phyloP scores from a whole-genome alignment of 2,329 filamentous ascomycete genomes.

The Diaporthe eres region DNA sequence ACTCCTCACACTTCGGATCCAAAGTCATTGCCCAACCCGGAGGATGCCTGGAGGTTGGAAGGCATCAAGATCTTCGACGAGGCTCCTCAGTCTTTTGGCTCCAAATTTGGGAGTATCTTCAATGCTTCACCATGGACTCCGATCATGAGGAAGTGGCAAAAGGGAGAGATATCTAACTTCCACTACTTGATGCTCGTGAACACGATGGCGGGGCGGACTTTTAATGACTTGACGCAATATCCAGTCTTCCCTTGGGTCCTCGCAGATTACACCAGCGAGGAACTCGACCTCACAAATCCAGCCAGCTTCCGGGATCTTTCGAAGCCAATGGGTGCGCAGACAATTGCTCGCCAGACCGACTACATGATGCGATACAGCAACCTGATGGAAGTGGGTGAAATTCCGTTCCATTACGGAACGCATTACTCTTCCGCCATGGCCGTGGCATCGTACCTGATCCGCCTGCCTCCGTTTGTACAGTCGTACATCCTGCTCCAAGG shows the following conservation, averaged over 20 bases:
- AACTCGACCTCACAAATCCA: constrained; percentile 88
- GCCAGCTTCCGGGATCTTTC: constrained; percentile 90
- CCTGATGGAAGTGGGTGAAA: constrained; percentile 91
- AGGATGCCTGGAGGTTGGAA: constrained; percentile 94
- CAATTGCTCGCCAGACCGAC: constrained; percentile 78
- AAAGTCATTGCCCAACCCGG: constrained; percentile 79
- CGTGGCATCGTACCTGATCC: constrained; percentile 94
- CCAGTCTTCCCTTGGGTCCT: constrained; percentile 98
- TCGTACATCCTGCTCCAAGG: constrained; percentile 95
- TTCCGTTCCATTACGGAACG: constrained; percentile 96
- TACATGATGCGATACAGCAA: constrained; percentile 89
- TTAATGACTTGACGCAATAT: constrained; percentile 98
- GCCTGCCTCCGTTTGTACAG: constrained; percentile 95
- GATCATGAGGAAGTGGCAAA: constrained; percentile 89
- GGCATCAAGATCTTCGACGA: constrained; percentile 79
- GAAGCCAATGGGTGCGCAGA: constrained; percentile 97
- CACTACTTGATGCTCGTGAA: constrained; percentile 99
- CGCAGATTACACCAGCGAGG: constrained; percentile 94
- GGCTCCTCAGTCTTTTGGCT: constrained; percentile 76
- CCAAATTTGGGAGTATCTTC: constrained; percentile 93
- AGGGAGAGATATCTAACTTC: constrained; percentile 97
- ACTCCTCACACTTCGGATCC: constrained; percentile 84
- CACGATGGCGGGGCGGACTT: constrained; percentile 95
- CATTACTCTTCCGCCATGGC: constrained; percentile 99
- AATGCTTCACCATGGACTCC: constrained; percentile 86